phyloP scores from a whole-genome alignment of 768 basidiomycete species.

The Collybia mongolica region DNA sequence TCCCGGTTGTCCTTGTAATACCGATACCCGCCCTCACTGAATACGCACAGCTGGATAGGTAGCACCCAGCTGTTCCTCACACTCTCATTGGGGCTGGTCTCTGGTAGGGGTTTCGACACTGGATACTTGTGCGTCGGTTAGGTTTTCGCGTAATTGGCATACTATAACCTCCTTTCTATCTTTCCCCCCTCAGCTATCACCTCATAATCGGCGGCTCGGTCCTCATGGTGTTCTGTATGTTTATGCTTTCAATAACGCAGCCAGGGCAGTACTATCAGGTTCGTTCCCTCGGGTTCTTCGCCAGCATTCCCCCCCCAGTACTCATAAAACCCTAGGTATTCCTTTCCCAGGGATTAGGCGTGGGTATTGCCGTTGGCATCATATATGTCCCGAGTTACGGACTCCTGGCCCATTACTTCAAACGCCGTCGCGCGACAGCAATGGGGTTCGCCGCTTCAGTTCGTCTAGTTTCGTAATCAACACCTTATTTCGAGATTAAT shows the following conservation, averaged over 20 bases:
- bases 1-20: background rate
- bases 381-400: slow-evolving; percentile 46
- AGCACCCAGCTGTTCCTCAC: slow-evolving; percentile 23
- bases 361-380: slow-evolving; percentile 46
- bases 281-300: background rate
- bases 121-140: slow-evolving; percentile 21
- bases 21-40: background rate
- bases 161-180: background rate
- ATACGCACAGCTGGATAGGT: slow-evolving; percentile 24
- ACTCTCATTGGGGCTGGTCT: slow-evolving; percentile 20
- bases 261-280: slow-evolving; percentile 30
- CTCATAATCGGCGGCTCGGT: slow-evolving; percentile 26
- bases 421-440: slow-evolving; percentile 41
- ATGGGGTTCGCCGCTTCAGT: slow-evolving; percentile 48
- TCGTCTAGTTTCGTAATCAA: slow-evolving; percentile 15
- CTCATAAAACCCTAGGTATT: slow-evolving; percentile 33
- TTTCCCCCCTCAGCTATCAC: slow-evolving; percentile 16
- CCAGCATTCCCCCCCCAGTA: background rate
- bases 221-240: slow-evolving; percentile 27
- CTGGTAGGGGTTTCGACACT: slow-evolving; percentile 23
- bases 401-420: slow-evolving; percentile 50
- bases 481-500: slow-evolving; percentile 14
- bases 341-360: slow-evolving; percentile 44
- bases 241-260: slow-evolving; percentile 29
- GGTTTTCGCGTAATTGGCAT: background rate